Conservation (phyloP, 176 grass and related monocot genomes). For the Carex scoparia region DNA sequence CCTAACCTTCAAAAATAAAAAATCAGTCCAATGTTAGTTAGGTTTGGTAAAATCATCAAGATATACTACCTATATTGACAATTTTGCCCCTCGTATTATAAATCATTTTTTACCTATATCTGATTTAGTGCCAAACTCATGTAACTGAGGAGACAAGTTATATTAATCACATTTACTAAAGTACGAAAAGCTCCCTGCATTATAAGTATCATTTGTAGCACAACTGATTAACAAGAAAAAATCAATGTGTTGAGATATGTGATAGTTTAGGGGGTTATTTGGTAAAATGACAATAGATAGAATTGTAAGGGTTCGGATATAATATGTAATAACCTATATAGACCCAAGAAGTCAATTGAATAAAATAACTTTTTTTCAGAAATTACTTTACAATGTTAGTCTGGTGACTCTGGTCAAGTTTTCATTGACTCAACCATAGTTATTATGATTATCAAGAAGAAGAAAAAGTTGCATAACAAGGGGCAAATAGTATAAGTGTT, state of each 20-base stretch:
- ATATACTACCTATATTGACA: background rate
- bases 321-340: too few relatives aligned
- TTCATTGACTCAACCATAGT: background rate
- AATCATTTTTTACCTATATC: background rate
- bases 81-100: background rate
- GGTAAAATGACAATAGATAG: too few relatives aligned
- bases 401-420: background rate
- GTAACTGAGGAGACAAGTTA: background rate
- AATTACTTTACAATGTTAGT: too few relatives aligned
- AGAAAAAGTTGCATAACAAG: background rate
- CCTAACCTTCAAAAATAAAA: background rate
- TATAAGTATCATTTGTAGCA: background rate
- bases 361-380: too few relatives aligned
- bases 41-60: background rate
- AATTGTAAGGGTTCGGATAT: too few relatives aligned
- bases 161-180: conserved; percentile 1
- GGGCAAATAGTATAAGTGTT: background rate
- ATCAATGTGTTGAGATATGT: background rate
- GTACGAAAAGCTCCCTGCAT: too few relatives aligned
- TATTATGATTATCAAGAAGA: background rate
- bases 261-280: too few relatives aligned
- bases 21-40: background rate
- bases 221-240: background rate
- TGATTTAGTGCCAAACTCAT: background rate
- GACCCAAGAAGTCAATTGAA: too few relatives aligned